Conservation (phyloP, 176 grass and related monocot genomes). For the Eleusine coracana region DNA sequence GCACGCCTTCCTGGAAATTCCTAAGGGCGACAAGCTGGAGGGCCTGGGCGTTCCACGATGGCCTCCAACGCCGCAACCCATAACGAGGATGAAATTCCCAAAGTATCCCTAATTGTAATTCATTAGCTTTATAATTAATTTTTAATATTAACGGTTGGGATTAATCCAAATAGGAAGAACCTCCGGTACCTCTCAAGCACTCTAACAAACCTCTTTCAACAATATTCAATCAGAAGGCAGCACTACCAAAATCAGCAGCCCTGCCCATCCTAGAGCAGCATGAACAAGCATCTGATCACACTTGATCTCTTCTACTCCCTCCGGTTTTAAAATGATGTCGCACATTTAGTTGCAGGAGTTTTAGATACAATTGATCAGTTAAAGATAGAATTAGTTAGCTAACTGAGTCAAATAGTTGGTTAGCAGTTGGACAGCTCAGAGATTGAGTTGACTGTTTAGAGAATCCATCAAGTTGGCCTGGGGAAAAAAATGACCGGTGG, state of each 20-base stretch:
- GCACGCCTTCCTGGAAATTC: conserved; percentile 79
- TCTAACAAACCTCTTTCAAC: background rate
- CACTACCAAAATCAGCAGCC: background rate
- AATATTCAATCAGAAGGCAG: background rate
- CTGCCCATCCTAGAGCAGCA: background rate
- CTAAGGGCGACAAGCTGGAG: conserved; percentile 61
- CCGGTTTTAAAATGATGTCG: too few relatives aligned
- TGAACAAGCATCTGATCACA: background rate
- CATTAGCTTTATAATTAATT: too few relatives aligned
- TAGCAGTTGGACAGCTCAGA: background rate
- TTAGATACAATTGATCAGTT: background rate
- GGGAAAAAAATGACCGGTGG: background rate
- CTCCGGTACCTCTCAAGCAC: too few relatives aligned
- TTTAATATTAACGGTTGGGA: too few relatives aligned
- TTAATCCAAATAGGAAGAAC: too few relatives aligned
- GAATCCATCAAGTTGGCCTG: background rate
- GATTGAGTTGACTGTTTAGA: background rate
- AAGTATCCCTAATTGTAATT: too few relatives aligned
- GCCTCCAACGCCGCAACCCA: too few relatives aligned
- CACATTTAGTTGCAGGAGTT: background rate
- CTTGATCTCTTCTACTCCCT: background rate
- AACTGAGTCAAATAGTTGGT: too few relatives aligned
- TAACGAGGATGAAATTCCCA: too few relatives aligned
- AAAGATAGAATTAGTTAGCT: background rate
- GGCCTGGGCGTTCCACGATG: conserved; percentile 17